Base-by-base conservation (phyloP, 129 eudicot species). In the Chrysanthemum seticuspe region DNA sequence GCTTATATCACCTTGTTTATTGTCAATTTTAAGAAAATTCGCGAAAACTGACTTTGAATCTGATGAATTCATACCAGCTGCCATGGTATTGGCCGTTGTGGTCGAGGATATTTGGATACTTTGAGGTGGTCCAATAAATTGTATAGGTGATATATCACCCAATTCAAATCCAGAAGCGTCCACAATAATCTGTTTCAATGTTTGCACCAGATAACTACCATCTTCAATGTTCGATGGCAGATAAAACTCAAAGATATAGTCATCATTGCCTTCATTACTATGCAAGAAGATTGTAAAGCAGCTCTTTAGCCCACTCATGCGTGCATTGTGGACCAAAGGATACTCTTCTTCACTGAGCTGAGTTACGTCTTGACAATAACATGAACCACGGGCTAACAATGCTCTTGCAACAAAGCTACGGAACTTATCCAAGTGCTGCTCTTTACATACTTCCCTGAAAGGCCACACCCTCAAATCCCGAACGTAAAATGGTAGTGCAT, bases 101-200 rank as follows among this genome's bases (percentile, higher is more conserved):
- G 14, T 65, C 7, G 70, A 44, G 27, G 55, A 44, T 65, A 65
- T 44, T 45, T 44, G 31, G 53, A 44, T 10, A 40, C 2, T 16
- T 2, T 16, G 70, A 49, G 21, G 58, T 12, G 72, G 72, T 67
- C 34, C 59, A 12, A 51, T 19, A 18, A 67, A 3, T 5, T 67
- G 40, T 11, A 48, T 6, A 48, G 58, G 56, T 48, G 57, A 67
- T 21, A 49, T 48, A 11, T 48, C 19, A 21, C 72, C 72, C 21
- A 67, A 67, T 25, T 67, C 58, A 67, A 67, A 67, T 48, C 58
- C 72, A 5, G 57, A 49, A 67, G 58, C 16, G 19, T 12, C 19
- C 6, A 47, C 72, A 21, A 67, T 44, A 6, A 4, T 11, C 18
- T 67, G 58, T 57, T 67, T 48, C 59, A 67, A 67, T 16, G 72